Base-by-base conservation (phyloP, 164 flowering plant species). In the Piper longum region DNA sequence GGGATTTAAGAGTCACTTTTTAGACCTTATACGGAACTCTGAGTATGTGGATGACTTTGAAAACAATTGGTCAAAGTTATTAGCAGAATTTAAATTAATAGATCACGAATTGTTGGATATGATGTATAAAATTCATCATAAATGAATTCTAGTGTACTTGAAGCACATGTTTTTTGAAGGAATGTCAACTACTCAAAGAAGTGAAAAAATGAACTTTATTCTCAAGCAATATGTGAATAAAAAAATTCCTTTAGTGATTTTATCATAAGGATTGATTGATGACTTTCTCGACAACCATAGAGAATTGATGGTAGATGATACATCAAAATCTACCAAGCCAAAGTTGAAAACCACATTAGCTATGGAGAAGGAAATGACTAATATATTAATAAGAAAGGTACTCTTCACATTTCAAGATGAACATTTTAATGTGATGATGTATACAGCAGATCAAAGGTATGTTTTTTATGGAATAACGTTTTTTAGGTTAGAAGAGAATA, bases 151-250 rank as follows among this genome's bases (percentile, higher is more conserved):
- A 4, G 26, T 39, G 39, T 63, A 63, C 19, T 6, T 40, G 4
- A n/a, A n/a, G 48, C n/a, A 45, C 19, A 63, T 39, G 4, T 51
- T 63, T 40, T 43, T 26, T 18, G 65, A 42, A 0, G 41, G 65
- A 7, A 63, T 63, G 54, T 41, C 60, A 5, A 56, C 60, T 7
- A 55, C 52, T n/a, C 26, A 26, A 40, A 55, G 60, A 41, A 40
- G 60, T 64, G 67, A 64, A 42, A 56, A 59, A 18, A 56, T 64
- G 39, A 56, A 64, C 56, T 13, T 14, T 16, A 5, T 40, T 11
- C 19, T 63, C 42, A 51, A 54, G 8, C 51, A 19, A 5, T 63
- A 54, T 52, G 41, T 63, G 12, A 19, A 64, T 14, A 41, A 7
- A 41, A 43, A 43, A 64, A 59, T 12, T 16, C 51, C 5, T 40